Conservation (phyloP, 2,329 filamentous ascomycete genomes). For the Bipolaris oryzae region DNA sequence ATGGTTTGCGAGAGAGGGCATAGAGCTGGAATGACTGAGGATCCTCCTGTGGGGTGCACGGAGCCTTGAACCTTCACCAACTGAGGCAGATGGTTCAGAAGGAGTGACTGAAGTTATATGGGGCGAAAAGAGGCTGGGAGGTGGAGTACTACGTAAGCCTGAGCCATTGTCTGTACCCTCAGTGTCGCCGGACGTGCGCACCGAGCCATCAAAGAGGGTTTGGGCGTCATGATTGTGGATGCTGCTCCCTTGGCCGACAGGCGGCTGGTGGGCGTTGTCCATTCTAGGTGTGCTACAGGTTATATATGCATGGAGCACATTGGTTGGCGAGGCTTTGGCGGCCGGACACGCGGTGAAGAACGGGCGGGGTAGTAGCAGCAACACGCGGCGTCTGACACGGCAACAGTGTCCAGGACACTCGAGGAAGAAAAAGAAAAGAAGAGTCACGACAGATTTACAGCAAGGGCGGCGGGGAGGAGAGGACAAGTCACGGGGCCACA, state of each 20-base stretch:
- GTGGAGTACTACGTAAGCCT: slow-evolving; percentile 22
- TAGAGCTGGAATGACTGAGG: slow-evolving; percentile 37
- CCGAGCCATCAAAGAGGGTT: slow-evolving; percentile 8
- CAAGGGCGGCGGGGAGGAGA: slow-evolving; percentile 2
- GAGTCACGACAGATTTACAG: background rate
- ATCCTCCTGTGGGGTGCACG: slow-evolving; percentile 21
- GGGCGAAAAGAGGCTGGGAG: slow-evolving; percentile 39
- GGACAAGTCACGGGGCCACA: slow-evolving; percentile 8
- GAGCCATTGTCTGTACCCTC: slow-evolving; percentile 16
- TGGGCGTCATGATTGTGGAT: slow-evolving; percentile 18
- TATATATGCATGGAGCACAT: slow-evolving; percentile 13
- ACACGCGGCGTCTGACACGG: background rate
- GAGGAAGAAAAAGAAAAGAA: background rate
- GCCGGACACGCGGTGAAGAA: slow-evolving; percentile 1
- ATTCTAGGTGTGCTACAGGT: slow-evolving; percentile 15
- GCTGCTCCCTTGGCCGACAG: slow-evolving; percentile 20
- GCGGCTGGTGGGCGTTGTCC: slow-evolving; percentile 23
- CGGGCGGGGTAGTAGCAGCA: slow-evolving; percentile 10
- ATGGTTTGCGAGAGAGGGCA: slow-evolving; percentile 33
- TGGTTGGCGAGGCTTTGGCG: slow-evolving; percentile 7
- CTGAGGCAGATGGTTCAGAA: slow-evolving; percentile 19
- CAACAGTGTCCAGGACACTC: slow-evolving; percentile 1
- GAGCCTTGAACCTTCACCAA: slow-evolving; percentile 10
- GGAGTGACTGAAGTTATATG: slow-evolving; percentile 23
- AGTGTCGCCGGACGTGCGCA: slow-evolving; percentile 19